Base-by-base conservation (phyloP, 805 yeast genomes). In the Candida gorgasii region DNA sequence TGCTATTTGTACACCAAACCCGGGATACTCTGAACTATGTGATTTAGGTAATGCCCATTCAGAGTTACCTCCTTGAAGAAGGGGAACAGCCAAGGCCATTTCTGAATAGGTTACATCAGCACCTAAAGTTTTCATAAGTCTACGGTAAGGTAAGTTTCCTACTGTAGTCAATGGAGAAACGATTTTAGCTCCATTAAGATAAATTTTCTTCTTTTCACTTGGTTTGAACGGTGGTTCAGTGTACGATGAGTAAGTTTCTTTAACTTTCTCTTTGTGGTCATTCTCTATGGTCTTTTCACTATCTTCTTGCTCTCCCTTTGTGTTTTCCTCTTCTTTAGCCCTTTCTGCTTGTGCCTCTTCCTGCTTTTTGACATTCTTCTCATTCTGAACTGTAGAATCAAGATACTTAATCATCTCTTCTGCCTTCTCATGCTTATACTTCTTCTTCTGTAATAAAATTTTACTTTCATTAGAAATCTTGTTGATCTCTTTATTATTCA, bases 11-110 rank as follows among this genome's bases (percentile, higher is more conserved):
- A 89, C 87, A 40, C 97, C 99, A 63, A 84, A 93, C 0, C 93
- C 93, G 5, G 92, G 95, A 42, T 75, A 73, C 60, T 93, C 99
- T 2, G 80, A 66, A 15, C 66, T 60, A 61, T 93, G 97, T 4
- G 96, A 93, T 55, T 90, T 86, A 15, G 96, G 89, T 36, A 93
- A 72, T 0, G 99, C 99, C 99, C 99, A 93, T 63, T 93, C 99
- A 2, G 95, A 80, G 59, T 89, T 89, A 13, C 84, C 77, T 20
- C 97, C 99, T 60, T 88, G 96, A 18, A 93, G 67, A 40, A 93
- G 68, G 1, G 98, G 97, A 39, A 87, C 67, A 2, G 86, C 70
- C 27, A 93, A 72, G 0, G 98, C 97, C 99, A 93, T 93, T 67
- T 93, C 99, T 29, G 90, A 78, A 60, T 87, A 93, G 0, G 99